These are phyloP conservation scores for Ustilago tritici DNA, from an alignment of 1,284 basidiomycete species.

Conservation along the genomic window DNA sequence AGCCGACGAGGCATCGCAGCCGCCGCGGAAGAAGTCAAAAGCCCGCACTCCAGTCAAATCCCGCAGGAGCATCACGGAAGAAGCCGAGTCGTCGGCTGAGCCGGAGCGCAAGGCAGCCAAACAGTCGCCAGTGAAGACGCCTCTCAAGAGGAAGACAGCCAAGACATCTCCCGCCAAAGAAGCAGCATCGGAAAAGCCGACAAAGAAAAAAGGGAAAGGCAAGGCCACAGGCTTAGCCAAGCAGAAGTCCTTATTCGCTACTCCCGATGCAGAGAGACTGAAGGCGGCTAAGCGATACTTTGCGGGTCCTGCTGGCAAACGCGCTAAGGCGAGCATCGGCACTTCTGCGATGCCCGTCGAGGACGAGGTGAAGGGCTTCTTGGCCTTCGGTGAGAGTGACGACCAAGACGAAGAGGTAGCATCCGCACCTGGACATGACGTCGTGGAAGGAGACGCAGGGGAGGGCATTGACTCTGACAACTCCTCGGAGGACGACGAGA, in stretches of 20 bases:
- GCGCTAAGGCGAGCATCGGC: constrained; percentile 6
- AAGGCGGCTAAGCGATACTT: constrained; percentile 32
- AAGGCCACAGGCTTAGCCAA: constrained; percentile 7
- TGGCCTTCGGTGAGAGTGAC: constrained; percentile 3
- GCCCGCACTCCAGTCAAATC: constrained; percentile 10
- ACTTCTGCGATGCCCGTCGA: constrained; percentile 29
- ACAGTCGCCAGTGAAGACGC: constrained; percentile 2
- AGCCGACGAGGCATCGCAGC: constrained; percentile 11
- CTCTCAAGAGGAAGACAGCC: constrained; percentile 6
- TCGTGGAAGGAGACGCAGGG: neutral
- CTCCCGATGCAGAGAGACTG: constrained; percentile 16
- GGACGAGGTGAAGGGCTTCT: neutral
- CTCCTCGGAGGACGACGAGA: constrained; percentile 29
- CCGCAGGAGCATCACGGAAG: neutral
- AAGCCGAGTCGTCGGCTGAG: constrained; percentile 7
- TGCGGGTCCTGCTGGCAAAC: constrained; percentile 8
- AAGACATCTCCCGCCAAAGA: neutral
- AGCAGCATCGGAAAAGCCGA: constrained; percentile 1
- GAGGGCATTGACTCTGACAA: constrained; percentile 5
- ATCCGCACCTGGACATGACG: neutral
- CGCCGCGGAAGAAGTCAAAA: constrained; percentile 28
- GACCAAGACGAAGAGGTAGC: constrained; percentile 7
- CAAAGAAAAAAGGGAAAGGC: neutral
- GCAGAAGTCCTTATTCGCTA: neutral
- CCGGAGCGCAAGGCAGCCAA: constrained; percentile 14